phyloP scores from a whole-genome alignment of 2,329 filamentous ascomycete genomes.

The Coniochaeta ligniaria region DNA sequence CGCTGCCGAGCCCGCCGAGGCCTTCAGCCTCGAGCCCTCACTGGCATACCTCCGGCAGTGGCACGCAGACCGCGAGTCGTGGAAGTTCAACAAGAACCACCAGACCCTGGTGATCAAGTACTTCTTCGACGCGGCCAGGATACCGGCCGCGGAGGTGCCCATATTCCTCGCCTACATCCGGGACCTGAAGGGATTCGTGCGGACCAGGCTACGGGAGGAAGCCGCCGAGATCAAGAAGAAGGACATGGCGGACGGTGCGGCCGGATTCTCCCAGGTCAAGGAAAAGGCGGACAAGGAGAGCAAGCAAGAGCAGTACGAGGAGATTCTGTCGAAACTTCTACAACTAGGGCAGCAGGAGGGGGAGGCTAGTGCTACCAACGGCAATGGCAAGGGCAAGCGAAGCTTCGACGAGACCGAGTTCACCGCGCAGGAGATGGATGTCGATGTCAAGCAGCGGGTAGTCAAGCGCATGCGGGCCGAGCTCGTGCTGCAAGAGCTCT shows the following conservation, averaged over 20 bases:
- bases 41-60: constrained; percentile 73
- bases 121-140: constrained; percentile 61
- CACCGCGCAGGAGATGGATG: constrained; percentile 40
- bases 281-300: constrained; percentile 39
- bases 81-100: constrained; percentile 97
- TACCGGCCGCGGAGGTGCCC: constrained; percentile 63
- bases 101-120: constrained; percentile 82
- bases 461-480: constrained; percentile 59
- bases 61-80: constrained; percentile 59
- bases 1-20: constrained; percentile 21
- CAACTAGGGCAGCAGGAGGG: constrained; percentile 9
- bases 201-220: constrained; percentile 59
- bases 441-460: constrained; percentile 45
- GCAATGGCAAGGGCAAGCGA: constrained; percentile 33
- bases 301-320: constrained; percentile 49
- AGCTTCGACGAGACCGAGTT: constrained; percentile 46
- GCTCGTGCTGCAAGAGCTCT: constrained; percentile 48
- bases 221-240: constrained; percentile 55
- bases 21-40: constrained; percentile 49
- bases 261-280: constrained; percentile 36
- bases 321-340: constrained; percentile 31
- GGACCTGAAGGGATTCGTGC: constrained; percentile 68
- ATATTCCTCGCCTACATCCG: constrained; percentile 71
- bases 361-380: constrained; percentile 2
- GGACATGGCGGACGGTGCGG: constrained; percentile 42